Percentiles rank a stretch among this genome's conserved stretches.
These are phyloP conservation scores for Saxophila tyrrhenica DNA, from an alignment of 495 filamentous ascomycete species.

Conservation along the genomic window DNA sequence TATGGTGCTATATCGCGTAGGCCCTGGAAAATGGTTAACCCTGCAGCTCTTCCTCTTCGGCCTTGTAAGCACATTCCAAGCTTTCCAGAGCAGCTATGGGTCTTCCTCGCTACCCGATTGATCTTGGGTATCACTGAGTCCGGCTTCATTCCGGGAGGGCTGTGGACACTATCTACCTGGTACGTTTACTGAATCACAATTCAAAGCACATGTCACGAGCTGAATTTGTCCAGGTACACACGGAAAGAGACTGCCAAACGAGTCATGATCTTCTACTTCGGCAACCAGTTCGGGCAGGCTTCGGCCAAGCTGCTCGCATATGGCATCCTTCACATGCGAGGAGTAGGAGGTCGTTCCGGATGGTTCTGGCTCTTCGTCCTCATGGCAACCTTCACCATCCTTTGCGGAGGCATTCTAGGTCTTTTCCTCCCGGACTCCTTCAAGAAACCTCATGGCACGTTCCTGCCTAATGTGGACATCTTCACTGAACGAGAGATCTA, in stretches of 20 bases:
- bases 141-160: conserved; percentile 48
- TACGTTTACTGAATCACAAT: conserved; percentile 48
- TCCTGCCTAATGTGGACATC: not conserved
- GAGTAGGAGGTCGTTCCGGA: conserved; percentile 38
- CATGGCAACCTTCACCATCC: conserved; percentile 1
- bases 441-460: conserved; percentile 1
- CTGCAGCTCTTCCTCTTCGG: conserved; percentile 7
- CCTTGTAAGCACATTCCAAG: conserved; percentile 47
- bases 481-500: conserved; percentile 27
- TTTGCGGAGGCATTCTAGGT: conserved; percentile 33
- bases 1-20: conserved; percentile 40
- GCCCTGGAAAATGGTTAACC: conserved; percentile 44
- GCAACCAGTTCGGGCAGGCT: conserved; percentile 42
- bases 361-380: conserved; percentile 34
- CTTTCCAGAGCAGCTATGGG: conserved; percentile 42
- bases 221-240: conserved; percentile 42
- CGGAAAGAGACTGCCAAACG: conserved; percentile 44
- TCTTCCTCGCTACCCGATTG: conserved; percentile 42
- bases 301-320: conserved; percentile 43
- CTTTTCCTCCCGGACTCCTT: conserved; percentile 33
- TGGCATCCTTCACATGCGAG: conserved; percentile 38
- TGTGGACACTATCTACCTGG: conserved; percentile 44
- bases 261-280: conserved; percentile 45
- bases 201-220: too few species aligned
- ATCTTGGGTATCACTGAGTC: conserved; percentile 39